Conservation (phyloP, 148 eudicot species). For the Oxyria digyna region DNA sequence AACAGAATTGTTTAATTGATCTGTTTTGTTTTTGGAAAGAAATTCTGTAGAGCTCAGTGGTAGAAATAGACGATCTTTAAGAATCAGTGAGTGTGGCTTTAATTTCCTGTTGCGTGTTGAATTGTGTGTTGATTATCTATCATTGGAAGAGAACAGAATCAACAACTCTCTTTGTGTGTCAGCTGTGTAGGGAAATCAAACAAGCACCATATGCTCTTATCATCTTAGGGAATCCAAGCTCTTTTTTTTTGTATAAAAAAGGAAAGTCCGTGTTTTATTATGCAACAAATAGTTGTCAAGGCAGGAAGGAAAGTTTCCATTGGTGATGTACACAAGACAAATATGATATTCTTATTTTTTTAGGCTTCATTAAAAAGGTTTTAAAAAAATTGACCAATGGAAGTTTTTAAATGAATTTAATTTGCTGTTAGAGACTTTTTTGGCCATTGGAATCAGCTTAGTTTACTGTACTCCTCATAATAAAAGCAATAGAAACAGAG, state of each 20-base stretch:
- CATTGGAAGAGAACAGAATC: neutral
- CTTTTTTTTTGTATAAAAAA: neutral
- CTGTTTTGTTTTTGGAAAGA: neutral
- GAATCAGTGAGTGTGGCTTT: neutral
- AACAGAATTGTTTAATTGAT: neutral
- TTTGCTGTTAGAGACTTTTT: neutral
- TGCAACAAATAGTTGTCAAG: neutral
- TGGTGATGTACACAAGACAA: neutral
- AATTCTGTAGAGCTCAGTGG: neutral
- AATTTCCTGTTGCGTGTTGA: neutral
- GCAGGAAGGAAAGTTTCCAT: neutral
- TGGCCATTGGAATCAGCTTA: neutral
- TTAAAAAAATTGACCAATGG: neutral
- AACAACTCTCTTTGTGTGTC: neutral
- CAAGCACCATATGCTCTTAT: neutral
- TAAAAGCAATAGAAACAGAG: neutral
- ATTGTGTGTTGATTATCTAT: neutral
- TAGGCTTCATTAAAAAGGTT: neutral
- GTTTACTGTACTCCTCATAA: neutral
- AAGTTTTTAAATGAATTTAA: neutral
- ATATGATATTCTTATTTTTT: neutral
- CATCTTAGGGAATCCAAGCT: neutral
- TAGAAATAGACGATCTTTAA: neutral
- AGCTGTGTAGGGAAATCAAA: neutral
- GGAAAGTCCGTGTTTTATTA: neutral